A percentile compares a stretch with the other conserved stretches of the same genome.
Conservation (phyloP, 352 stramenopile genomes). For the Saprolegnia diclina region DNA sequence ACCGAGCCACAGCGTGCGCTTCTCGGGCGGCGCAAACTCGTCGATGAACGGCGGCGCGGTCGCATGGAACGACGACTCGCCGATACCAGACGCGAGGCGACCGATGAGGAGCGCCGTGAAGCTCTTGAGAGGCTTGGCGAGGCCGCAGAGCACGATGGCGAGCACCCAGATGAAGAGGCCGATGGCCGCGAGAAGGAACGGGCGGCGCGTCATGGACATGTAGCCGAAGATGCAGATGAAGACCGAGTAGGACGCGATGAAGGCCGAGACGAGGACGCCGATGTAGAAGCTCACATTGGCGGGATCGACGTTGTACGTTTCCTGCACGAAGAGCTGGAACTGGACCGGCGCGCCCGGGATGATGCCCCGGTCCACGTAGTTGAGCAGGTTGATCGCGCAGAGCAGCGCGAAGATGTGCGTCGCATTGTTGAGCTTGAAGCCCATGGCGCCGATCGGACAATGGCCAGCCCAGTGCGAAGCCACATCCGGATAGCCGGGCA, state of each 20-base stretch:
- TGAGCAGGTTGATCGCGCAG: slow-evolving; percentile 44
- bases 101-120: slow-evolving; percentile 48
- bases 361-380: slow-evolving; percentile 69
- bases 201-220: slow-evolving; percentile 42
- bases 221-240: slow-evolving; percentile 40
- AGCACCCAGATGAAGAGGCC: slow-evolving; percentile 54
- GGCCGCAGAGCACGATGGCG: slow-evolving; percentile 42
- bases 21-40: slow-evolving; percentile 34
- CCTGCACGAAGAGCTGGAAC: slow-evolving; percentile 51
- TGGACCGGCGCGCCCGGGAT: slow-evolving; percentile 54
- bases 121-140: slow-evolving; percentile 33
- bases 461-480: background rate
- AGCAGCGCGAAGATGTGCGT: slow-evolving; percentile 32
- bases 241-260: slow-evolving; percentile 16
- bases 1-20: slow-evolving; percentile 50
- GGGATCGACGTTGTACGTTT: slow-evolving; percentile 46
- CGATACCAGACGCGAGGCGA: slow-evolving; percentile 49
- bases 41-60: slow-evolving; percentile 63
- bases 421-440: slow-evolving; percentile 15
- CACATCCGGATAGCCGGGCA: background rate
- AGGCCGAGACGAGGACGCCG: slow-evolving; percentile 57
- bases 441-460: background rate
- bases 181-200: slow-evolving; percentile 45
- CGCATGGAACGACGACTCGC: slow-evolving; percentile 53
- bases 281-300: slow-evolving; percentile 56